phyloP scores from a whole-genome alignment of 2,329 filamentous ascomycete genomes.

The Macrophomina pseudophaseolina region DNA sequence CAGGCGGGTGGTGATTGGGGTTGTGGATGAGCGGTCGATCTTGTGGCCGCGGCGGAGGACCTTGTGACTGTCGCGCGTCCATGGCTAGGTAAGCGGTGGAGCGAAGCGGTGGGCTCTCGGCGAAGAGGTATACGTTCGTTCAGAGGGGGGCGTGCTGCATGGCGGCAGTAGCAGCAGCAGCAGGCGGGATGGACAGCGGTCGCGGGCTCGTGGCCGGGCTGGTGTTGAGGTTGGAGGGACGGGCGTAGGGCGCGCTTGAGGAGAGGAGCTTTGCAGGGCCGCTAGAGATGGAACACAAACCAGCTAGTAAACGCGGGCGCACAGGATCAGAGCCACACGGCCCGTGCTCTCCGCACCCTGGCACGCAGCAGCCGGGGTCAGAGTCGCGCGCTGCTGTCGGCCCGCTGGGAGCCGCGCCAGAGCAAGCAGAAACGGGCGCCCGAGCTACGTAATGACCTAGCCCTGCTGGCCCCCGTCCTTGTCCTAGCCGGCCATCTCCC shows the following conservation, averaged over 20 bases:
- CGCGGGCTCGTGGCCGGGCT: slow-evolving; percentile 11
- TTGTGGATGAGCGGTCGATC: slow-evolving; percentile 58
- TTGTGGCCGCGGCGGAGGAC: slow-evolving; percentile 44
- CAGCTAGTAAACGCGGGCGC: slow-evolving; percentile 9
- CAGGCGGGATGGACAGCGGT: not conserved
- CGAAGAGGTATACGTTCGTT: slow-evolving; percentile 1
- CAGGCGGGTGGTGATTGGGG: slow-evolving; percentile 61
- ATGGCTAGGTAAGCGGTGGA: slow-evolving; percentile 32
- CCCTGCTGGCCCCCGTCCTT: not conserved
- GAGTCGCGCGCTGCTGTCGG: not conserved
- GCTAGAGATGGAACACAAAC: slow-evolving; percentile 6
- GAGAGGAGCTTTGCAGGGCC: slow-evolving; percentile 23
- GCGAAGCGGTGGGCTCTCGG: slow-evolving; percentile 12
- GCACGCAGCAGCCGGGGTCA: slow-evolving; percentile 5
- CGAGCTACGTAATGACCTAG: not conserved
- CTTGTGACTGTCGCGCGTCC: slow-evolving; percentile 46
- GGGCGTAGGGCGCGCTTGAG: slow-evolving; percentile 7
- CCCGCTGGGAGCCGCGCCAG: slow-evolving; percentile 8
- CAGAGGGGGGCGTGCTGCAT: slow-evolving; percentile 21
- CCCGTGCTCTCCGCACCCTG: slow-evolving; percentile 1
- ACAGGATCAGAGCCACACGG: not conserved
- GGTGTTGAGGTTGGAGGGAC: not conserved
- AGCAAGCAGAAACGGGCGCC: not conserved
- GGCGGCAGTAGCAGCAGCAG: slow-evolving; percentile 17
- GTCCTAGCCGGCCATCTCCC: not conserved